phyloP scores from a whole-genome alignment of 306 rosid genomes.

The Inga laurina region DNA sequence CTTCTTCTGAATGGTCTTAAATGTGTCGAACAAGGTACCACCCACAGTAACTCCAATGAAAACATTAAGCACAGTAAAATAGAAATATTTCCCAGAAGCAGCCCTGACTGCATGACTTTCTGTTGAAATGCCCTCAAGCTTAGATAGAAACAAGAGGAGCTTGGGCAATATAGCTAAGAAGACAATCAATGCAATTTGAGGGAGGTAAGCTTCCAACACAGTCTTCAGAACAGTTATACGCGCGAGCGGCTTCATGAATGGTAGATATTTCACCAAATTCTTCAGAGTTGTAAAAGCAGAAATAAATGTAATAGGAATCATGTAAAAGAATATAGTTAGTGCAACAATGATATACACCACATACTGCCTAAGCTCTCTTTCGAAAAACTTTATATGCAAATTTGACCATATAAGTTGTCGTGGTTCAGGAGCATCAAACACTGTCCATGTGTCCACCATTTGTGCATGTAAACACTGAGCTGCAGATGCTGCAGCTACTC shows the following conservation, averaged over 20 bases:
- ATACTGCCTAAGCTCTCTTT: slow-evolving; percentile 67
- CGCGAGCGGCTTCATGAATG: slow-evolving; percentile 72
- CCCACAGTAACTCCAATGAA: slow-evolving; percentile 83
- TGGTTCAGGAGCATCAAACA: slow-evolving; percentile 73
- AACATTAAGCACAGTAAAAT: slow-evolving; percentile 77
- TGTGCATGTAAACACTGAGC: slow-evolving; percentile 87
- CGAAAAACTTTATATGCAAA: slow-evolving; percentile 62
- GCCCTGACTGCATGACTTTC: slow-evolving; percentile 80
- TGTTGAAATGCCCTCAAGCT: slow-evolving; percentile 81
- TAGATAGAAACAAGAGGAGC: slow-evolving; percentile 72
- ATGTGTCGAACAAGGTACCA: slow-evolving; percentile 68
- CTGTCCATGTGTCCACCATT: slow-evolving; percentile 71
- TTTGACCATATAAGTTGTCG: slow-evolving; percentile 76
- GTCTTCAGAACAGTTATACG: slow-evolving; percentile 39
- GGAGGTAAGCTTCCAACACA: slow-evolving; percentile 88
- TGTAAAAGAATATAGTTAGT: slow-evolving; percentile 64
- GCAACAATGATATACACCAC: slow-evolving; percentile 70
- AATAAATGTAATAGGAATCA: slow-evolving; percentile 73
- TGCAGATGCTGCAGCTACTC: slow-evolving; percentile 82
- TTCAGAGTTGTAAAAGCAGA: slow-evolving; percentile 79
- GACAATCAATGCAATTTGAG: slow-evolving; percentile 79
- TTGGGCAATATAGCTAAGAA: slow-evolving; percentile 86
- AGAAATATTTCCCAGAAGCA: slow-evolving; percentile 91
- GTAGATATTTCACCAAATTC: slow-evolving; percentile 67
- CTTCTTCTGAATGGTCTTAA: slow-evolving; percentile 50